Conservation (phyloP, 345 rosid species). For the Cardamine resedifolia region DNA sequence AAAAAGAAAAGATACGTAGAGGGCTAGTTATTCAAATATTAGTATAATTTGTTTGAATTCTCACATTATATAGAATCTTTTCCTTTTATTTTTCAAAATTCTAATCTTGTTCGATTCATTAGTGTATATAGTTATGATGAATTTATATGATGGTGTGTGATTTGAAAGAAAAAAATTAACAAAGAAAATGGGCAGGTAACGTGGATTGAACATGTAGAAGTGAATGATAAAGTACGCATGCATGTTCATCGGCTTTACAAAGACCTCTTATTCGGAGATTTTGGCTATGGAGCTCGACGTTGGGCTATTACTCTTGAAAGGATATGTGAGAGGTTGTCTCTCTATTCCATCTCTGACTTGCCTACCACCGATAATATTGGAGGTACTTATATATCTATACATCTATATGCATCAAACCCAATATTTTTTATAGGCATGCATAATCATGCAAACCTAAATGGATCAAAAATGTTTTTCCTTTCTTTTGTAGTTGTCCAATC, state of each 20-base stretch:
- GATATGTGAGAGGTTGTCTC: slow-evolving; percentile 57
- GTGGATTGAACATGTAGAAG: slow-evolving; percentile 84
- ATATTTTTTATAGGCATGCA: neutral
- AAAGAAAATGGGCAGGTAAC: slow-evolving; percentile 51
- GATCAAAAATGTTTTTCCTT: neutral
- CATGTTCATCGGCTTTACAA: slow-evolving; percentile 65
- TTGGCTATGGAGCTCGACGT: slow-evolving; percentile 68
- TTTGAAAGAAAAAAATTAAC: neutral
- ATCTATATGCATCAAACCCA: neutral
- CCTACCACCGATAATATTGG: slow-evolving; percentile 34
- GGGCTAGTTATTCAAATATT: neutral
- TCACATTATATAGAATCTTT: neutral
- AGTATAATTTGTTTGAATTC: neutral
- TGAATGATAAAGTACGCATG: slow-evolving; percentile 51
- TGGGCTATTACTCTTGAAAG: slow-evolving; percentile 62
- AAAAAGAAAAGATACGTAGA: too few species aligned
- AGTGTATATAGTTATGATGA: neutral
- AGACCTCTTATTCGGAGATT: slow-evolving; percentile 46
- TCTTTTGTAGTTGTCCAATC: slow-evolving; percentile 34
- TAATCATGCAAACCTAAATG: too few species aligned
- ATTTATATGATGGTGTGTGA: neutral
- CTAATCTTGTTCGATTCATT: neutral
- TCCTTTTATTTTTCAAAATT: neutral
- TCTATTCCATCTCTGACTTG: slow-evolving; percentile 20
- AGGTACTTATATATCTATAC: slow-evolving; percentile 38